phyloP scores from a whole-genome alignment of 495 filamentous ascomycete species.

The Neurospora cerealis region DNA sequence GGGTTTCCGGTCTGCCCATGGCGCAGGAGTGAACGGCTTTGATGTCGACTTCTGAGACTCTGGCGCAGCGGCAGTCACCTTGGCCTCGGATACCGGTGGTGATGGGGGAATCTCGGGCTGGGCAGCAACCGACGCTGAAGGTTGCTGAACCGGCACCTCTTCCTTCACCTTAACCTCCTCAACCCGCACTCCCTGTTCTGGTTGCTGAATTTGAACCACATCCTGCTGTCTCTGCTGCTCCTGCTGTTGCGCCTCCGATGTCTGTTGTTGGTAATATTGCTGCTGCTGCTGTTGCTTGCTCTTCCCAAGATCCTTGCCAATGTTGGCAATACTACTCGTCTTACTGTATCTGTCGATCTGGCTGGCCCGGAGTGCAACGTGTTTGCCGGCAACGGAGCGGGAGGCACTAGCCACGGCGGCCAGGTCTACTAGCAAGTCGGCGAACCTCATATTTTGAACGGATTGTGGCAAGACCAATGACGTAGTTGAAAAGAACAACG shows the following conservation, averaged over 20 bases:
- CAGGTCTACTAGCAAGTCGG: constrained; percentile 59
- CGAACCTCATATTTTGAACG: constrained; percentile 33
- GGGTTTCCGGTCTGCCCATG: constrained; percentile 9
- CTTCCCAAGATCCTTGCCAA: constrained; percentile 29
- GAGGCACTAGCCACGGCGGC: constrained; percentile 71
- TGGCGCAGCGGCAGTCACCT: neutral
- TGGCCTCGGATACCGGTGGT: neutral
- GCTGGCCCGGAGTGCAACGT: constrained; percentile 62
- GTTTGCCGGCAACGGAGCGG: constrained; percentile 65
- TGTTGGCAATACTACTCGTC: constrained; percentile 65
- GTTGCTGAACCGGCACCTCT: neutral
- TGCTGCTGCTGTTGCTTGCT: neutral
- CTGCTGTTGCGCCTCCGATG: neutral
- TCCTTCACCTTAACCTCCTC: neutral
- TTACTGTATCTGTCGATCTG: constrained; percentile 71
- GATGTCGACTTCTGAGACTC: neutral
- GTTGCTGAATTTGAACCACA: neutral
- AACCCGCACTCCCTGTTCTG: neutral
- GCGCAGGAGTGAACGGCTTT: constrained; percentile 8
- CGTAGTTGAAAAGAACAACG: neutral
- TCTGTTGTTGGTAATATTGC: neutral
- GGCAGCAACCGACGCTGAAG: neutral
- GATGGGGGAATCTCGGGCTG: constrained; percentile 6
- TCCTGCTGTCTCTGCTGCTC: neutral
- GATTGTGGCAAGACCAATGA: neutral